These are phyloP conservation scores for Fusarium tricinctum DNA, from an alignment of 2,329 filamentous ascomycete genomes.

Conservation along the genomic window DNA sequence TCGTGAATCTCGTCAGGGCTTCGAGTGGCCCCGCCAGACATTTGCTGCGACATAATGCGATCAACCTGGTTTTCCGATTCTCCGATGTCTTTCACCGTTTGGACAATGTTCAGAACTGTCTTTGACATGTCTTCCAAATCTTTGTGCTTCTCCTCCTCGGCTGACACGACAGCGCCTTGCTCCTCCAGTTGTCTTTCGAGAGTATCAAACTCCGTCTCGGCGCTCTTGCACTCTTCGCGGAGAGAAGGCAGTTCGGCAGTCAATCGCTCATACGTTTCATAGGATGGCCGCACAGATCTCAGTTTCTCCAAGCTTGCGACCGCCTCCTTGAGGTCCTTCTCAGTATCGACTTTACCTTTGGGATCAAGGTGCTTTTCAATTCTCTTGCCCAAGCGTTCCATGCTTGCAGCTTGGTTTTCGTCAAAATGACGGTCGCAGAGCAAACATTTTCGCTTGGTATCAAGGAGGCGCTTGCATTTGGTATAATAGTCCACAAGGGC, in stretches of 20 bases:
- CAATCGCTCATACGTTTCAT: conserved; percentile 81
- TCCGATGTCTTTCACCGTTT: conserved; percentile 78
- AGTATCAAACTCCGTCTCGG: conserved; percentile 72
- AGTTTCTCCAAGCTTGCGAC: conserved; percentile 69
- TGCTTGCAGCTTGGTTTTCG: conserved; percentile 68
- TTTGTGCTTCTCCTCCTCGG: conserved; percentile 74
- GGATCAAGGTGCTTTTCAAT: conserved; percentile 75
- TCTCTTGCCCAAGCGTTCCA: conserved; percentile 74
- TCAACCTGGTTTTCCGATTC: conserved; percentile 81
- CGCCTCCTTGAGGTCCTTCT: conserved; percentile 70
- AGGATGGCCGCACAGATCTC: conserved; percentile 73
- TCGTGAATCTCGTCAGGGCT: conserved; percentile 88
- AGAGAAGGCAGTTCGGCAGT: conserved; percentile 78
- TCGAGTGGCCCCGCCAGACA: conserved; percentile 73
- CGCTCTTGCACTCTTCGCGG: conserved; percentile 71
- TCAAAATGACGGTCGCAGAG: conserved; percentile 81
- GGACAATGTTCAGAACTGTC: conserved; percentile 81
- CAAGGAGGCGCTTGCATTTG: conserved; percentile 74
- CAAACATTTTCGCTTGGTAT: conserved; percentile 79
- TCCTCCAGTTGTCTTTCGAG: conserved; percentile 74
- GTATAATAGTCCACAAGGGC: conserved; percentile 79
- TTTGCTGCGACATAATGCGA: conserved; percentile 81
- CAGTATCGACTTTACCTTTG: conserved; percentile 71
- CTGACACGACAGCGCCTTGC: conserved; percentile 75
- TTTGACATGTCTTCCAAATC: conserved; percentile 83